Evolutionary conservation across 768 basidiomycete species (phyloP).

Genomic region (Pseudohyphozyma bogoriensis): DNA sequence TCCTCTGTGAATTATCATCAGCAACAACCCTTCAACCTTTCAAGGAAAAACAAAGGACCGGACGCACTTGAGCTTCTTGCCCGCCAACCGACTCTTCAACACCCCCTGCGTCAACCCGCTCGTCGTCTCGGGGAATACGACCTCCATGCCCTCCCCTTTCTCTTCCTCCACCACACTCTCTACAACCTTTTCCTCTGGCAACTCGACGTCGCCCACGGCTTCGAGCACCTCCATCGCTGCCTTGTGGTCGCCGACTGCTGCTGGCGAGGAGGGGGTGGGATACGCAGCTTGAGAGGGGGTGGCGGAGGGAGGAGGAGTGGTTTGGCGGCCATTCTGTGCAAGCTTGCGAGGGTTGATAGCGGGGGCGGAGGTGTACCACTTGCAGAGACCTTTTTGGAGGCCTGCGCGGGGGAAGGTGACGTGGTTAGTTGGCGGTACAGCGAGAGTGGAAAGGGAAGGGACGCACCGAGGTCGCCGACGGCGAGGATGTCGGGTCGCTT

Average conservation of each 20-base stretch:
- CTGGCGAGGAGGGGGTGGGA: not conserved
- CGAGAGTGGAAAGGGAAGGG: not conserved
- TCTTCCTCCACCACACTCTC: not conserved
- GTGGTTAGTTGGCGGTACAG: not conserved
- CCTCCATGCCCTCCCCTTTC: not conserved
- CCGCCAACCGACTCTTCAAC: slow-evolving; percentile 18
- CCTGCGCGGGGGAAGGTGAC: slow-evolving; percentile 2
- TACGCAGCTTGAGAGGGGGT: not conserved
- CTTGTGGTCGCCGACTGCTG: too few relatives aligned
- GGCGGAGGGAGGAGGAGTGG: slow-evolving; percentile 2
- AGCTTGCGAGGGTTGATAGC: slow-evolving; percentile 27
- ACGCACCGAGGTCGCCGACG: slow-evolving; percentile 39
- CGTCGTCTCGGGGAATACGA: slow-evolving; percentile 23
- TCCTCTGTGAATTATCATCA: slow-evolving; percentile 5
- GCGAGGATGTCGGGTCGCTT: slow-evolving; percentile 66
- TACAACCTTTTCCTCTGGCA: not conserved
- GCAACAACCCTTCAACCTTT: too few relatives aligned
- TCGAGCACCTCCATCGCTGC: not conserved
- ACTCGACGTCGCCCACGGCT: not conserved
- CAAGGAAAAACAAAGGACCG: not conserved
- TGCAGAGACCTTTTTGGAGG: slow-evolving; percentile 31
- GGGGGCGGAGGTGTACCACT: slow-evolving; percentile 25
- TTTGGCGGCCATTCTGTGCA: not conserved
- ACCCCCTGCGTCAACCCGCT: slow-evolving; percentile 17
- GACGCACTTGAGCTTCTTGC: slow-evolving; percentile 33